Conservation (phyloP, 257 asterid species). For the Solanum arcanum region DNA sequence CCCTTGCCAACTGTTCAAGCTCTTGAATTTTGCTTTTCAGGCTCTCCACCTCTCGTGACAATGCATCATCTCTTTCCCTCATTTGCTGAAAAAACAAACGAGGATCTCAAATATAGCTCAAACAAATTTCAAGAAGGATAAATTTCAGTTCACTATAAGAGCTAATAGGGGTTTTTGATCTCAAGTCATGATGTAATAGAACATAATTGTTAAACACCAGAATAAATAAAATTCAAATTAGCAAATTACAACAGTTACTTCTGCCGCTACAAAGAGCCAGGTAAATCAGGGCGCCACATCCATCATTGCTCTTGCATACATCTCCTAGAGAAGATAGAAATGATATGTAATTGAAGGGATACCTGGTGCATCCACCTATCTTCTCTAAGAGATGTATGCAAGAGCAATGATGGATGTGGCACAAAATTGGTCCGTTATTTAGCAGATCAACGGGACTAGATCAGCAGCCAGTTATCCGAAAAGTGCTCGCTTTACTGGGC, state of each 20-base stretch:
- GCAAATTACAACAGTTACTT: neutral
- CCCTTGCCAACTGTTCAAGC: slow-evolving; percentile 31
- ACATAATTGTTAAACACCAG: neutral
- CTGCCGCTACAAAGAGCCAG: neutral
- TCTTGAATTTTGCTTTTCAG: slow-evolving; percentile 27
- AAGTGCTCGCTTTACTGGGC: neutral
- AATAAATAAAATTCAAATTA: neutral
- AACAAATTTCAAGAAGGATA: neutral
- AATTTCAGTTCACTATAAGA: neutral
- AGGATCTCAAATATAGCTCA: neutral
- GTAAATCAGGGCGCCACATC: neutral
- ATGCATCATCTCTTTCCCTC: slow-evolving; percentile 29
- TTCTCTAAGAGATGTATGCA: neutral
- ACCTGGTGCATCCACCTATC: neutral
- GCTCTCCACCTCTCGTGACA: slow-evolving; percentile 25
- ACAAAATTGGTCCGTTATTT: neutral
- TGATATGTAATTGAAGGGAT: neutral
- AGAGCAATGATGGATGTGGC: neutral
- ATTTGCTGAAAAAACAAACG: slow-evolving; percentile 13
- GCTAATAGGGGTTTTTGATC: neutral
- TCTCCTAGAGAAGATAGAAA: neutral
- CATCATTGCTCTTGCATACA: no score
- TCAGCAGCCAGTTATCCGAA: neutral
- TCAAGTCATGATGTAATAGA: neutral
- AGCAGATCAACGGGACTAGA: neutral